Base-by-base conservation (phyloP, 2,329 filamentous ascomycete genomes). In the Fusarium redolens region DNA sequence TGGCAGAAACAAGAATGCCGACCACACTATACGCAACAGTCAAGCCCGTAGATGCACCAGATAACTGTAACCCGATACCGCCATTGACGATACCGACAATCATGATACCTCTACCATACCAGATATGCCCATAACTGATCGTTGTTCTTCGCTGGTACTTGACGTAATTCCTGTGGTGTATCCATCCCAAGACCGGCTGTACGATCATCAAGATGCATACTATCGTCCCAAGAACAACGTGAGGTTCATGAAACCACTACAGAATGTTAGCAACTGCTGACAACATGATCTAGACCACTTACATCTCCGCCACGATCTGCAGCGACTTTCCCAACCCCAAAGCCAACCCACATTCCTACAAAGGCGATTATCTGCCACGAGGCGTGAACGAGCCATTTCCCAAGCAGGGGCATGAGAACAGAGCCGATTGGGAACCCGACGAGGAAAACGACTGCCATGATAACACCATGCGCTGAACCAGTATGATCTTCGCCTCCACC, bases 221-320 rank as follows among this genome's bases (percentile, higher is more conserved):
- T 2, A 61, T 17, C 0, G 30, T 61, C 1, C 61, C 61, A 0
- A 63, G 43, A 9, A 61, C 18, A 14, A 63, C 44, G 6, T 63
- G 61, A 12, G 61, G 43, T 10, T 63, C 61, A 7, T 41, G 20
- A 0, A 63, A 61, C 56, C 43, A 63, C 61, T 63, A 4, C 1
- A 37, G 1, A 41, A 1, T 4, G 31, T 61, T 25, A 64, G 44
- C 0, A 7, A 38, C 3, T 44, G 6, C 7, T 17, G 1, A 10
- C 2, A 25, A 10, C 0, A 11, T 8, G 4, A 28, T 37, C 7
- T 3, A 20, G 8, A 1, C 1, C 4, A 43, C 61, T 50, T 37
- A 63, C 61, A 25, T 64, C 56, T n/a, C 37, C 61, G 8, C 10
- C 44, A 12, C 57, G 61, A 10, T 64, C 61, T 4, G 61, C 61